These are phyloP conservation scores for Penicillium subrubescens DNA, from an alignment of 495 filamentous ascomycete species.

Conservation along the genomic window DNA sequence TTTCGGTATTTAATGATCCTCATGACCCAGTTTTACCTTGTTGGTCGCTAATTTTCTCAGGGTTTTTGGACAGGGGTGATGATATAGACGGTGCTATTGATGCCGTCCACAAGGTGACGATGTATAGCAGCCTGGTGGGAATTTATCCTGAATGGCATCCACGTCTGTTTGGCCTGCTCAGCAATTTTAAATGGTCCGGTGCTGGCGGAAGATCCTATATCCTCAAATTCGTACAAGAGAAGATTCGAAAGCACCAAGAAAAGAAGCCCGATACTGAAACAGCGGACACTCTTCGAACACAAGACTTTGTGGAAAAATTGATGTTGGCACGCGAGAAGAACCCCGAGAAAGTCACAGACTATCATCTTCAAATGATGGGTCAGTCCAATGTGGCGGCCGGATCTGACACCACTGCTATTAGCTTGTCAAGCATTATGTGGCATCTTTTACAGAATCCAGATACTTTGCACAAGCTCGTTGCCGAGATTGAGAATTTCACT, in stretches of 20 bases:
- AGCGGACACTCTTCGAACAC: constrained; percentile 32
- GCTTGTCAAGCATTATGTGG: constrained; percentile 53
- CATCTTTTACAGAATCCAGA: constrained; percentile 45
- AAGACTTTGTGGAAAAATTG: constrained; percentile 60
- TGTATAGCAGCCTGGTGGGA: constrained; percentile 58
- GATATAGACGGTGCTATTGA: constrained; percentile 65
- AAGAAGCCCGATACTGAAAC: constrained; percentile 15
- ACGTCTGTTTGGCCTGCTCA: constrained; percentile 40
- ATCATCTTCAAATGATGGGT: constrained; percentile 52
- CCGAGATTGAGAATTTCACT: constrained; percentile 47
- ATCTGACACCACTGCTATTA: constrained; percentile 58
- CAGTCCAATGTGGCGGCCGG: constrained; percentile 57
- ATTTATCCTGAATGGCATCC: constrained; percentile 51
- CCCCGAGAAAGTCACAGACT: constrained; percentile 56
- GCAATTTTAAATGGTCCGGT: constrained; percentile 42
- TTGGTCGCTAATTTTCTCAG: constrained; percentile 18
- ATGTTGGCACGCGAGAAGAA: constrained; percentile 54
- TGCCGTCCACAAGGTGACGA: constrained; percentile 55
- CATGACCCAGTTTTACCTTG: background rate
- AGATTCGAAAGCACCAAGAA: constrained; percentile 38
- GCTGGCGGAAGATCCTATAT: constrained; percentile 46
- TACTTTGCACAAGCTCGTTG: constrained; percentile 39
- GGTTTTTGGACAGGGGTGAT: constrained; percentile 62
- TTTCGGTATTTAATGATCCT: constrained; percentile 38
- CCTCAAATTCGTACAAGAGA: constrained; percentile 44